Evolutionary conservation across 371 early-diverging fungal genomes (phyloP), one percentile per base, ranked within the genome.

Genomic region (Umbelopsis sp.): DNA sequence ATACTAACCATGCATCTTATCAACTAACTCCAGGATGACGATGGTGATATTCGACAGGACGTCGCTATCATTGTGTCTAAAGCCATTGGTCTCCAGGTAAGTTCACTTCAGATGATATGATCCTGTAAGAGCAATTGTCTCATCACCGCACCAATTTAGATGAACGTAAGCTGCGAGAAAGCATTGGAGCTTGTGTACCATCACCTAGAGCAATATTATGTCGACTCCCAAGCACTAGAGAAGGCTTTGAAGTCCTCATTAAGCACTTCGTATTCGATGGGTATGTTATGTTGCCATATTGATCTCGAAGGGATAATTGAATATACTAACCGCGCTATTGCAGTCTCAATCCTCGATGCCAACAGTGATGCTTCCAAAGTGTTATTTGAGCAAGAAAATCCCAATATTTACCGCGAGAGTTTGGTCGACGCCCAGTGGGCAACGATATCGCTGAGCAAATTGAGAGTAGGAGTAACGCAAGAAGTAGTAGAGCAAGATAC

Each of bases 21-120:
- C 9, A 76, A 79, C 16, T 70, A 77, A 62, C 63, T 86, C 63
- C 80, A 91, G 74, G 93, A 93, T 76, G 93, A 93, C 63, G 93
- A 93, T 69, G 81, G 82, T 9, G 92, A 91, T 63, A 83, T 92
- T 5, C 87, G 93, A 12, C 79, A 89, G 9, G 82, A 77, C 44
- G 81, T 81, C 12, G 87, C 91, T 18, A 67, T 22, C 37, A 80
- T 87, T 62, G 87, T 90, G 12, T 88, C 90, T 0, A 72, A 76
- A 35, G 85, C 86, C 0, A 74, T 88, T 7, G 72, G 71, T 9
- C 77, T 84, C 8, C 46, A 66, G 63, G 80, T 74, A 65, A 62
- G 50, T 12, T 41, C 1, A 10, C 29, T n/a, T n/a, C 5, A 32
- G 10, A 11, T 37, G 2, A 29, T 12, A 38, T 41, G 11, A 51